These are phyloP conservation scores for Linaria vulgaris DNA, from an alignment of 257 asterid genomes.

Conservation along the genomic window DNA sequence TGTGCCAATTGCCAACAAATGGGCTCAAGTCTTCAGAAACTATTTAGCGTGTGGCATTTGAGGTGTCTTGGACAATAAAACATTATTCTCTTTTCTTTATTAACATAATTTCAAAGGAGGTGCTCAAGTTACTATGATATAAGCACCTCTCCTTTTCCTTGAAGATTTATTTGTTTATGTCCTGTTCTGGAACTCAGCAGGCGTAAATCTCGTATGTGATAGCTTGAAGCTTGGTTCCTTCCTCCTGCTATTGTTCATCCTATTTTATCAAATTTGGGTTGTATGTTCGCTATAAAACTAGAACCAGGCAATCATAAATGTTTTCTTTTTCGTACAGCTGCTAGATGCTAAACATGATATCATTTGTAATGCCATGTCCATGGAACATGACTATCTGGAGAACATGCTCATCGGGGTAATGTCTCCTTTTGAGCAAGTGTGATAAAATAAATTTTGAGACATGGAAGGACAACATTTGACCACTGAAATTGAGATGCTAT, in stretches of 20 bases:
- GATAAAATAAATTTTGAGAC: neutral
- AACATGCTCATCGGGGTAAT: conserved; percentile 2
- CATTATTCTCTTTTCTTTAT: neutral
- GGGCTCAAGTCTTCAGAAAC: too few relatives aligned
- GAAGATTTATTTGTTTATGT: neutral
- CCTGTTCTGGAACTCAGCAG: conserved; percentile 9
- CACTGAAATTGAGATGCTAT: neutral
- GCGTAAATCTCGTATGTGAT: conserved; percentile 1
- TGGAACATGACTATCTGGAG: neutral
- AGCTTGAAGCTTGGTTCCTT: neutral
- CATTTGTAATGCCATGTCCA: neutral
- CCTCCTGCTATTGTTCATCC: neutral
- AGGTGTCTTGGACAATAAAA: too few relatives aligned
- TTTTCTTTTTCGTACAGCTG: neutral
- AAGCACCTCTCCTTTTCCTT: neutral
- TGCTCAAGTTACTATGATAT: neutral
- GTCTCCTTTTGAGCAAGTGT: too few relatives aligned
- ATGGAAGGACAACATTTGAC: neutral
- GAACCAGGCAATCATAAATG: neutral
- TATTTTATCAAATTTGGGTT: conserved; percentile 23
- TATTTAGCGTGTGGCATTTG: too few relatives aligned
- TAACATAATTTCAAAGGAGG: neutral
- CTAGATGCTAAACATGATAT: neutral
- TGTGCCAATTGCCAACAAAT: too few relatives aligned
- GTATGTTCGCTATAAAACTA: neutral